A percentile compares a stretch with the other conserved stretches of the same genome.
These are phyloP conservation scores for Lactarius evosmus DNA, from an alignment of 768 basidiomycete genomes.

Conservation along the genomic window DNA sequence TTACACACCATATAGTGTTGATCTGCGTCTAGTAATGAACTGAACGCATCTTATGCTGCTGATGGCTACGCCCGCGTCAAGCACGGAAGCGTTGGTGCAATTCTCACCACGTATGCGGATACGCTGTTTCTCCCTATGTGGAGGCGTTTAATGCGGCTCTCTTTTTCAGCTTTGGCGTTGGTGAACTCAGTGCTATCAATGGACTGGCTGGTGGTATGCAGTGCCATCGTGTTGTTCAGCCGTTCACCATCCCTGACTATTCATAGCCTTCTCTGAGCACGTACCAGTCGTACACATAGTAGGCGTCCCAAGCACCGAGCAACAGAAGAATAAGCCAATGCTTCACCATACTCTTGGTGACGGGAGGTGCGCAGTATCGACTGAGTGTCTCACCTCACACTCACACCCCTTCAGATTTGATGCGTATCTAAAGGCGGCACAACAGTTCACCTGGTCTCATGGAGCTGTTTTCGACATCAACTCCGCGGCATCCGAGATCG, in stretches of 20 bases:
- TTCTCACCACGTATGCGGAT: constrained; percentile 65
- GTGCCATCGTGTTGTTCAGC: not conserved
- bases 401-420: constrained; percentile 51
- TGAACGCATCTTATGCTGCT: constrained; percentile 87
- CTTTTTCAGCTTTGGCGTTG: constrained; percentile 76
- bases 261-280: constrained; percentile 77
- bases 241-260: not conserved
- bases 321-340: constrained; percentile 69
- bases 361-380: constrained; percentile 48
- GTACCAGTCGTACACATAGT: constrained; percentile 88
- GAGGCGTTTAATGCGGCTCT: not conserved
- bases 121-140: not conserved
- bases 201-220: constrained; percentile 70
- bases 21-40: constrained; percentile 58
- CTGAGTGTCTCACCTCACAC: not conserved
- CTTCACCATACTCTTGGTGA: constrained; percentile 90
- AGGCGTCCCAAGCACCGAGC: constrained; percentile 70
- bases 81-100: constrained; percentile 62
- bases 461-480: constrained; percentile 52
- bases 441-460: constrained; percentile 71
- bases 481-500: constrained; percentile 67
- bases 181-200: constrained; percentile 84
- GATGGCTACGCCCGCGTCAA: constrained; percentile 93
- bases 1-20: not conserved
- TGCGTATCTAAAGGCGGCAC: constrained; percentile 72